A percentile compares a stretch with the other conserved stretches of the same genome.
phyloP scores from a whole-genome alignment of 1,284 basidiomycete genomes.

The Peniophora sp. region DNA sequence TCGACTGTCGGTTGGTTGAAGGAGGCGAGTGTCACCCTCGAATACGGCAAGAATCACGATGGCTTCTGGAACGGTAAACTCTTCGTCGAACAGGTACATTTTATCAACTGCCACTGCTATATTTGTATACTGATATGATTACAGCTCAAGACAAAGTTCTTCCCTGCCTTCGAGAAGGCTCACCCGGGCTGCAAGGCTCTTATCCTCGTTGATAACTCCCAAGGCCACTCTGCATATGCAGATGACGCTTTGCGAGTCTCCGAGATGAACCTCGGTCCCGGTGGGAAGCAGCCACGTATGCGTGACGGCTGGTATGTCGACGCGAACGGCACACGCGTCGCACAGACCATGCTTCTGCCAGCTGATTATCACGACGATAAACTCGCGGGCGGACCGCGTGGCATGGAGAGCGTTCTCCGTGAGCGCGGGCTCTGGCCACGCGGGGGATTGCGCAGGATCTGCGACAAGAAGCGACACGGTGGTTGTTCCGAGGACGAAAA shows the following conservation, averaged over 20 bases:
- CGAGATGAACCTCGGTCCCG: conserved; percentile 28
- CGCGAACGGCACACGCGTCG: conserved; percentile 13
- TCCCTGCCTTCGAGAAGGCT: conserved; percentile 23
- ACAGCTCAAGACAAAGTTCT: conserved; percentile 24
- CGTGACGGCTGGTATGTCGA: conserved; percentile 23
- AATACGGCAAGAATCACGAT: conserved; percentile 37
- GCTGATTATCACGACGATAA: conserved; percentile 16
- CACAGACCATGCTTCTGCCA: conserved; percentile 25
- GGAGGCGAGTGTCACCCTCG: conserved; percentile 15
- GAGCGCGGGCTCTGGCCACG: conserved; percentile 21
- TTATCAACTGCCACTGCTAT: background rate
- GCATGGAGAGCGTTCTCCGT: conserved; percentile 24
- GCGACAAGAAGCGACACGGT: too few species aligned
- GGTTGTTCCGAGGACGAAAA: conserved; percentile 4
- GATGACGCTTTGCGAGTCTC: conserved; percentile 25
- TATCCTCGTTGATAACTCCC: conserved; percentile 31
- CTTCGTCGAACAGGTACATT: conserved; percentile 28
- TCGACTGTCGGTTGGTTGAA: conserved; percentile 10
- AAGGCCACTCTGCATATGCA: conserved; percentile 31
- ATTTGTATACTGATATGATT: background rate
- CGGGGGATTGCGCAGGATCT: too few species aligned
- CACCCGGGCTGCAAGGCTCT: conserved; percentile 25
- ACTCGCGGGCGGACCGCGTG: conserved; percentile 23
- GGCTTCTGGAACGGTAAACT: conserved; percentile 34
- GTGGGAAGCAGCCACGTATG: conserved; percentile 28